Base-by-base conservation (phyloP, 441 rosid genomes). In the Capsella rubella region DNA sequence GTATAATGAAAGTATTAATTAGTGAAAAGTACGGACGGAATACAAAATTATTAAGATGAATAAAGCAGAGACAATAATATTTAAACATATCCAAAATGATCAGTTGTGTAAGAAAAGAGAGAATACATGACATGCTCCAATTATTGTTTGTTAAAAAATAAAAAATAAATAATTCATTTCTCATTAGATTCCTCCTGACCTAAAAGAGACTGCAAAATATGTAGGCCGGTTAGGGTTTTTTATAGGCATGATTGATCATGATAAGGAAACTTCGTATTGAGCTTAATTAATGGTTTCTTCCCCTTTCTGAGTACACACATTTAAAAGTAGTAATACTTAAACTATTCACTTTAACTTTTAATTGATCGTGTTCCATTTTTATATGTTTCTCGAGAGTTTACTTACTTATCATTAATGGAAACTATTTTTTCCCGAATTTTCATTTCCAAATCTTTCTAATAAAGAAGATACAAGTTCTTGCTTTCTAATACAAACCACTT, bases 141-240 rank as follows among this genome's bases (percentile, higher is more conserved):
- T 72, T 55, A 55, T 67, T 71, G 42, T 39, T 39, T 2, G 65
- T 67, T 68, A 34, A 21, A 1, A 60, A 75, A 13, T 35, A 21
- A 21, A n/a, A 71, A 29, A 62, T 27, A 77, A 69, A 70, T 57
- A 61, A 79, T 67, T 67, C 74, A 84, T 67, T 21, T 76, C 83
- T 54, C 63, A 73, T 50, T 65, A 75, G 77, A 76, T 57, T 74
- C 80, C 81, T 74, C 80, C 81, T 74, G 51, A 67, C 81, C 87
- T 83, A 84, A 72, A 84, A 84, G 87, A 81, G 76, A 74, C 13
- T 64, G 79, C 29, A 74, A 21, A 37, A 63, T 79, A 40, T 42
- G 63, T 64, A 60, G 71, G 77, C 81, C 83, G 87, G 84, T 76
- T 85, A 86, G 89, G 86, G 78, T 75, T 82, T 61, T 61, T 78